These are phyloP conservation scores for Karstenula rhodostoma DNA, from an alignment of 2,329 filamentous ascomycete genomes.

Conservation along the genomic window DNA sequence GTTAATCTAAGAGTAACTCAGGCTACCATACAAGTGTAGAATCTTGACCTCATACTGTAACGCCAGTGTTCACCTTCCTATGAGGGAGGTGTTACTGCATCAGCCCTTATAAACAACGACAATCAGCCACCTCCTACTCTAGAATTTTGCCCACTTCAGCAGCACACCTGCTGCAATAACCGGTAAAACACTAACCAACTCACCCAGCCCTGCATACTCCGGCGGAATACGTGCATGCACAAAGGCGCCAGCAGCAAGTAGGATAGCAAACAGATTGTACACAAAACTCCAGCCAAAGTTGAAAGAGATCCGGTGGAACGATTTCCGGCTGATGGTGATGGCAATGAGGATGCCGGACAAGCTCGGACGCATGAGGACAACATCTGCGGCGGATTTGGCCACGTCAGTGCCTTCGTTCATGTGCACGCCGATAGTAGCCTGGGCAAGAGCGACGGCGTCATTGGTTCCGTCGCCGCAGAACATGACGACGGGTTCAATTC, in stretches of 20 bases:
- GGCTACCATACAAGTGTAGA: no score
- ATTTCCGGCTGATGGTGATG: slow-evolving; percentile 61
- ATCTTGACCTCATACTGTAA: no score
- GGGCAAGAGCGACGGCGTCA: slow-evolving; percentile 75
- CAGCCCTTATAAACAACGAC: no score
- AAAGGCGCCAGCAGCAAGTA: slow-evolving; percentile 67
- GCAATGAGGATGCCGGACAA: slow-evolving; percentile 65
- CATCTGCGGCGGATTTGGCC: slow-evolving; percentile 71
- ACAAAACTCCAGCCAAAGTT: slow-evolving; percentile 76
- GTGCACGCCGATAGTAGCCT: slow-evolving; percentile 75
- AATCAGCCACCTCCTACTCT: no score
- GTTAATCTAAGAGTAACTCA: no score
- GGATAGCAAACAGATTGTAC: slow-evolving; percentile 74
- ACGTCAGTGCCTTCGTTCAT: slow-evolving; percentile 69
- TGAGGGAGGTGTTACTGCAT: no score
- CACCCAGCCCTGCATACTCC: slow-evolving; percentile 72
- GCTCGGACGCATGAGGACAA: slow-evolving; percentile 68
- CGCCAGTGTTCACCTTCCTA: no score
- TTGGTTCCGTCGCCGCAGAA: slow-evolving; percentile 86
- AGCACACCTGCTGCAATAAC: slow-evolving; percentile 67
- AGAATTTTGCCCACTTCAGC: slow-evolving; percentile 47
- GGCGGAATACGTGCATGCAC: slow-evolving; percentile 69
- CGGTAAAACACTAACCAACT: slow-evolving; percentile 76
- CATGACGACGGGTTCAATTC: slow-evolving; percentile 57
- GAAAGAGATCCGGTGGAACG: slow-evolving; percentile 59